phyloP scores from a whole-genome alignment of 2,329 filamentous ascomycete genomes.

The Penicillium polonicum region DNA sequence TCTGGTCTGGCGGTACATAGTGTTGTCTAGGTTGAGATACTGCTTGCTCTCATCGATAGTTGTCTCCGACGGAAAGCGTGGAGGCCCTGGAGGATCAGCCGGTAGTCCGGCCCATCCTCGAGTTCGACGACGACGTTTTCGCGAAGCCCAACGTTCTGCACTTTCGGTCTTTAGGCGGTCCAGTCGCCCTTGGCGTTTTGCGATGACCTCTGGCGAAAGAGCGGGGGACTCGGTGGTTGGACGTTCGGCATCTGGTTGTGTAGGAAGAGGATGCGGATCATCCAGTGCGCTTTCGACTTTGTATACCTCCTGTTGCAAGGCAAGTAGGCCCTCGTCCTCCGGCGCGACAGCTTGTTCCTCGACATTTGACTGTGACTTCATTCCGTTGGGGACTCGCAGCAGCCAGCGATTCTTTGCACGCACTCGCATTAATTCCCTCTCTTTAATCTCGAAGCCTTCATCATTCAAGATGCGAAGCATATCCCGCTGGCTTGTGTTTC shows the following conservation, averaged over 20 bases:
- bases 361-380: constrained; percentile 45
- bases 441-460: constrained; percentile 71
- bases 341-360: constrained; percentile 27
- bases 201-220: constrained; percentile 49
- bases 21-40: constrained; percentile 63
- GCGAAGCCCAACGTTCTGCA: constrained; percentile 60
- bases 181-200: constrained; percentile 55
- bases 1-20: constrained; percentile 63
- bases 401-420: constrained; percentile 68
- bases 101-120: constrained; percentile 67
- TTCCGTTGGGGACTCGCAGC: constrained; percentile 61
- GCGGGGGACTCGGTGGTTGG: constrained; percentile 27
- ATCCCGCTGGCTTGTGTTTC: constrained; percentile 68
- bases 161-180: constrained; percentile 59
- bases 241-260: constrained; percentile 20
- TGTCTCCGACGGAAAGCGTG: constrained; percentile 77
- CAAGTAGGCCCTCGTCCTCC: constrained; percentile 40
- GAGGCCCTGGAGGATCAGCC: constrained; percentile 65
- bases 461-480: constrained; percentile 69
- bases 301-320: constrained; percentile 42
- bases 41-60: constrained; percentile 76
- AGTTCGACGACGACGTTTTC: constrained; percentile 67
- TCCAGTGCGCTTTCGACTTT: constrained; percentile 33
- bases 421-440: constrained; percentile 68
- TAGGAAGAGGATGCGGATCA: constrained; percentile 26